Percentiles rank a stretch among this genome's conserved stretches.
Evolutionary conservation across 164 flowering plant genomes (phyloP).

Genomic region (Litsea cubeba): DNA sequence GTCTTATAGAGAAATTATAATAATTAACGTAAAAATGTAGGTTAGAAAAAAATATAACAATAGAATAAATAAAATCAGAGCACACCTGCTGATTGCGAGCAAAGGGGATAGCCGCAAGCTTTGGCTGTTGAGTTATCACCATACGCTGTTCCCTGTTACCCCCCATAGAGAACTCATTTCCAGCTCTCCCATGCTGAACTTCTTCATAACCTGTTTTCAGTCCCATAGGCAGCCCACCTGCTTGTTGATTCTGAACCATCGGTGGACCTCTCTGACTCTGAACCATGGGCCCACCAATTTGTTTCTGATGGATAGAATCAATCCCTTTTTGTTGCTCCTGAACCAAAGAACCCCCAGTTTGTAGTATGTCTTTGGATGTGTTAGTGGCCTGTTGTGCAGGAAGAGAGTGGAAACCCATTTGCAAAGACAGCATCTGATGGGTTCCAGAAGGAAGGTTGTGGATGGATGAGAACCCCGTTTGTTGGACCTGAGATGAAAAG

Average conservation of each 20-base stretch:
- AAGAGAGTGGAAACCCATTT: slow-evolving; percentile 28
- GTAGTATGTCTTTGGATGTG: slow-evolving; percentile 33
- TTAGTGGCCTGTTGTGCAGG: slow-evolving; percentile 39
- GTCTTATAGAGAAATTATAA: too few relatives aligned
- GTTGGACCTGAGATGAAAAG: slow-evolving; percentile 38
- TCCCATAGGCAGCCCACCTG: slow-evolving; percentile 34
- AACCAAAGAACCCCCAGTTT: slow-evolving; percentile 20
- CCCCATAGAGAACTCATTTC: slow-evolving; percentile 39
- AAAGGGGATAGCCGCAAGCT: slow-evolving; percentile 48
- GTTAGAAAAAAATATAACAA: background rate
- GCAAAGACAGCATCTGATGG: slow-evolving; percentile 35
- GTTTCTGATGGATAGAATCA: slow-evolving; percentile 39
- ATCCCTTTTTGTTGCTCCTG: slow-evolving; percentile 36
- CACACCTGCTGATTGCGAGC: slow-evolving; percentile 55
- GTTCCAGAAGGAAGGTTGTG: slow-evolving; percentile 33
- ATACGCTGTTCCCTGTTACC: slow-evolving; percentile 35
- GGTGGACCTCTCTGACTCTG: slow-evolving; percentile 51
- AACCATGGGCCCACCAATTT: slow-evolving; percentile 32
- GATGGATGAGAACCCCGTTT: slow-evolving; percentile 16
- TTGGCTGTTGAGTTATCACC: slow-evolving; percentile 45
- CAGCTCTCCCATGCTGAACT: slow-evolving; percentile 39
- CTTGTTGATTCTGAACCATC: slow-evolving; percentile 44
- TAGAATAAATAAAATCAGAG: background rate
- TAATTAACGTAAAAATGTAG: background rate
- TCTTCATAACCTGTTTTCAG: slow-evolving; percentile 47